Conservation (phyloP, 331 rosid species). For the Acacia concinna region DNA sequence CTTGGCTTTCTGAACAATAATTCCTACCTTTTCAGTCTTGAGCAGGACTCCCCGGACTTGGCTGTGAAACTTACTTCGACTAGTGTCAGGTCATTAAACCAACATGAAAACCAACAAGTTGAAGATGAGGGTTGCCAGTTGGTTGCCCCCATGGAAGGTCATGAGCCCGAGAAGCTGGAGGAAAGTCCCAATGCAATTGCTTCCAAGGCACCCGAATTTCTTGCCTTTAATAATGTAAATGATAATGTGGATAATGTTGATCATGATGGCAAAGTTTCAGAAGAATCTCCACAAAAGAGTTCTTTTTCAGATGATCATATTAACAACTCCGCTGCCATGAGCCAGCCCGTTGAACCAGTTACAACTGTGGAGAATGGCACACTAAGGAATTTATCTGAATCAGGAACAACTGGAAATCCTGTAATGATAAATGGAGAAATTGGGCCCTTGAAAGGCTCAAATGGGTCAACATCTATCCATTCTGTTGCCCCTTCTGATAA, state of each 20-base stretch:
- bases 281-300: conserved; percentile 40
- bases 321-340: conserved; percentile 29
- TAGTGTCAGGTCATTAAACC: conserved; percentile 29
- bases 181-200: conserved; percentile 39
- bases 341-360: conserved; percentile 31
- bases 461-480: conserved; percentile 34
- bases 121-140: conserved; percentile 46
- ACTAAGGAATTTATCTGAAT: conserved; percentile 24
- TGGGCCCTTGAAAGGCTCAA: conserved; percentile 31
- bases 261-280: conserved; percentile 39
- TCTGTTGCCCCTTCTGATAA: conserved; percentile 34
- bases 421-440: conserved; percentile 30
- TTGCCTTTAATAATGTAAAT: conserved; percentile 44
- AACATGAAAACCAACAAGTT: conserved; percentile 38
- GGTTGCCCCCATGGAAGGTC: conserved; percentile 36
- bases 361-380: conserved; percentile 44
- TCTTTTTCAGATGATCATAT: conserved; percentile 35
- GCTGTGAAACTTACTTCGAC: conserved; percentile 29
- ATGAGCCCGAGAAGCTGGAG: conserved; percentile 45
- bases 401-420: conserved; percentile 31
- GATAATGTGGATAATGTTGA: conserved; percentile 37
- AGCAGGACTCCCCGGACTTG: conserved; percentile 52
- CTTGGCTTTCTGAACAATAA: conserved; percentile 32
- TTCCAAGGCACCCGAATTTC: conserved; percentile 38
- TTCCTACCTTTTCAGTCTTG: conserved; percentile 70